phyloP scores from a whole-genome alignment of 257 asterid genomes.

The Solanum microdontum region DNA sequence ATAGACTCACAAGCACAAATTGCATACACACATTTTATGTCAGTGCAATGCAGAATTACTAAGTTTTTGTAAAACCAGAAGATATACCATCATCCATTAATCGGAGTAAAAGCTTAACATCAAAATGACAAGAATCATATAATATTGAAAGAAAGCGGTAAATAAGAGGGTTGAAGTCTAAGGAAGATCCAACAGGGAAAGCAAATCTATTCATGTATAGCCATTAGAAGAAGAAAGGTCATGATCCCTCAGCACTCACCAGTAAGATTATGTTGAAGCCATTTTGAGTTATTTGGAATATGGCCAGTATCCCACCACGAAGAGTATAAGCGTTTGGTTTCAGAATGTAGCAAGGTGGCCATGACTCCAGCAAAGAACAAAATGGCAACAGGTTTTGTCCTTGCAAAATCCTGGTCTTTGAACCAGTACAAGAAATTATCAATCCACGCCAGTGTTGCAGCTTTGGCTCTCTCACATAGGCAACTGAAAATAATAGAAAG shows the following conservation, averaged over 20 bases:
- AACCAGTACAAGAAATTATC: slow-evolving; percentile 13
- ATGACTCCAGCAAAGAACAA: slow-evolving; percentile 40
- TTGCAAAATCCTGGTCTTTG: slow-evolving; percentile 17
- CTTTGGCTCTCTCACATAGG: background rate
- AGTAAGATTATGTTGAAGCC: slow-evolving; percentile 84
- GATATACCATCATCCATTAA: background rate
- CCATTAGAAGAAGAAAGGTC: background rate
- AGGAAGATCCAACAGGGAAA: background rate
- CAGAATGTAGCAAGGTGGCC: slow-evolving; percentile 54
- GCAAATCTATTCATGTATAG: background rate
- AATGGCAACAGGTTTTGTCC: slow-evolving; percentile 20
- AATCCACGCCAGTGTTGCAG: slow-evolving; percentile 11
- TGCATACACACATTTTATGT: background rate
- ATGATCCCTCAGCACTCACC: slow-evolving; percentile 19
- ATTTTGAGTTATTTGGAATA: slow-evolving; percentile 82
- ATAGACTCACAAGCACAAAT: background rate
- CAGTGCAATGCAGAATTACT: background rate
- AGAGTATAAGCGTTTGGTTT: slow-evolving; percentile 60
- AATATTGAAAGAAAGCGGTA: background rate
- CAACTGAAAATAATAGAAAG: background rate
- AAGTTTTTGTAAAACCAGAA: background rate
- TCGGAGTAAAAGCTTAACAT: background rate
- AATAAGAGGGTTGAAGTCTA: background rate
- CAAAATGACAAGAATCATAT: background rate
- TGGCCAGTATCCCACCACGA: slow-evolving; percentile 97